phyloP scores from a whole-genome alignment of 129 eudicot genomes.

The Chrysanthemum lavandulifolium region DNA sequence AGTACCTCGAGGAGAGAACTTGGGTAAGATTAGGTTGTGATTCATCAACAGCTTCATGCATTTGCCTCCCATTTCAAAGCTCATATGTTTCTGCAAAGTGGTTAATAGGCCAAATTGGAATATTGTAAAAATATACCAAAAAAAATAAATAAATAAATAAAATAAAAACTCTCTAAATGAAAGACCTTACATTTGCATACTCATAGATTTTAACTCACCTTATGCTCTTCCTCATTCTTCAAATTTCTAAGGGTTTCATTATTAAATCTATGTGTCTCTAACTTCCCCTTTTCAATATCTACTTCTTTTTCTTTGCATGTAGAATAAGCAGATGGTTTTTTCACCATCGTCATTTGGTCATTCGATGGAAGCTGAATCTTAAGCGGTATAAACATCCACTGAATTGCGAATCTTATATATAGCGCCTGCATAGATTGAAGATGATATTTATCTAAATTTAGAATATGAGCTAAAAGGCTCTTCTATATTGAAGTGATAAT shows the following conservation, averaged over 20 bases:
- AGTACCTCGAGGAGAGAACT: conserved; percentile 61
- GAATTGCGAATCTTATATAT: conserved; percentile 17
- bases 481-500: too few species aligned
- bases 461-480: too few species aligned
- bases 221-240: conserved; percentile 46
- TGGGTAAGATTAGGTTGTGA: conserved; percentile 53
- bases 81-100: conserved; percentile 51
- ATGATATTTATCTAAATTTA: not conserved
- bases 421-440: conserved; percentile 44
- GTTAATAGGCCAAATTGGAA: not conserved
- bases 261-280: conserved; percentile 38
- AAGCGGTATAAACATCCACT: conserved; percentile 35
- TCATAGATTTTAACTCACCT: conserved; percentile 42
- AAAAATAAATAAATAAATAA: not conserved
- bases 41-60: conserved; percentile 59
- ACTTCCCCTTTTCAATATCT: conserved; percentile 70
- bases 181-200: not conserved
- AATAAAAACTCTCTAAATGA: not conserved
- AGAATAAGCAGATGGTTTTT: conserved; percentile 33
- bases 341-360: conserved; percentile 37
- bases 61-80: conserved; percentile 56
- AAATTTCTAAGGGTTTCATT: conserved; percentile 35
- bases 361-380: conserved; percentile 39
- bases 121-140: too few species aligned
- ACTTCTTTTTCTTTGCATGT: conserved; percentile 38